A percentile compares a stretch with the other conserved stretches of the same genome.
These are phyloP conservation scores for Pulveroboletus sp. DNA, from an alignment of 768 basidiomycete species.

Conservation along the genomic window DNA sequence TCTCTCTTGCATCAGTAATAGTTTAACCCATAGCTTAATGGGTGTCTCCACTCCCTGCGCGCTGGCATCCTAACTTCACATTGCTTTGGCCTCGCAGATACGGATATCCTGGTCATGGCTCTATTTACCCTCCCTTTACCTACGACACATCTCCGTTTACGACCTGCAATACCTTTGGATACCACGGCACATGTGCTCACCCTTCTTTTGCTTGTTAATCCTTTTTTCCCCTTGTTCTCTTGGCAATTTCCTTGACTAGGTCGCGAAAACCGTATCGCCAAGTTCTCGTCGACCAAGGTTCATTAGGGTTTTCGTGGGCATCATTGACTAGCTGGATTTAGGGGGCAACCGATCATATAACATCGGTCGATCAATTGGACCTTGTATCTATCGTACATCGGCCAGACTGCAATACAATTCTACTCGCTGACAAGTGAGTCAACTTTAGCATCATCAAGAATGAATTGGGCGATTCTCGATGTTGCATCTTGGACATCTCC, in stretches of 20 bases:
- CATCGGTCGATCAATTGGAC: conserved; percentile 2
- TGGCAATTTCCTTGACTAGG: conserved; percentile 5
- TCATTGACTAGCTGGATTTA: conserved; percentile 18
- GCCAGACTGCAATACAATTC: background rate
- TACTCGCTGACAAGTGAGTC: background rate
- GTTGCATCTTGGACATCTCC: conserved; percentile 11
- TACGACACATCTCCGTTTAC: conserved; percentile 8
- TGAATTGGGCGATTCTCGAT: conserved; percentile 9
- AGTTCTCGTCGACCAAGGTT: conserved; percentile 3
- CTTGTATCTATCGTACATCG: background rate
- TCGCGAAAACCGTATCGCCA: background rate
- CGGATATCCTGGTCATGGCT: conserved; percentile 12
- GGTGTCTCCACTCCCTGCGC: conserved; percentile 13
- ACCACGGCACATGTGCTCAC: conserved; percentile 15
- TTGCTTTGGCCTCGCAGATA: conserved; percentile 2
- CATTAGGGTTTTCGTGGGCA: conserved; percentile 6
- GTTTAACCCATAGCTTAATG: conserved; percentile 20
- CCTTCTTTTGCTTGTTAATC: conserved; percentile 2
- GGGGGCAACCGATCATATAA: conserved; percentile 13
- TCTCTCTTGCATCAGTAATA: conserved; percentile 16
- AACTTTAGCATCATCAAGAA: background rate
- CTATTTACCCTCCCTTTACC: conserved; percentile 7
- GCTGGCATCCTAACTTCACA: conserved; percentile 2
- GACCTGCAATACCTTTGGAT: conserved; percentile 23
- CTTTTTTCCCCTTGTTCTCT: conserved; percentile 5